Conservation (phyloP, 2,329 filamentous ascomycete genomes). For the Botrytis hyacinthi region DNA sequence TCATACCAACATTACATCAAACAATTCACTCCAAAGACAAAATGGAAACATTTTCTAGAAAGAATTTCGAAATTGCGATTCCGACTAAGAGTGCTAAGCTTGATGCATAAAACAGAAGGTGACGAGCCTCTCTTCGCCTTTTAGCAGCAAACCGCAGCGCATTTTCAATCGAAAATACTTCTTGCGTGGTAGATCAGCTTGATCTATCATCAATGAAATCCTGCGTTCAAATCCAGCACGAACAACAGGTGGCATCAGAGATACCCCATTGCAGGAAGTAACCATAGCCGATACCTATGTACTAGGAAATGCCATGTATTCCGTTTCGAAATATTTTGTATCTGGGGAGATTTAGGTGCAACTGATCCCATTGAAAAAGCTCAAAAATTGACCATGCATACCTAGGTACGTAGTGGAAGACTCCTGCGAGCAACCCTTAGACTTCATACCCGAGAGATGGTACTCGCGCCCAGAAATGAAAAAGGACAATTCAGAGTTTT, state of each 20-base stretch:
- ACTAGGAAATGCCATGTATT: constrained; percentile 22
- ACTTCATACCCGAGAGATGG: constrained; percentile 39
- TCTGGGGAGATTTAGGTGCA: constrained; percentile 22
- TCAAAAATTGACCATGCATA: background rate
- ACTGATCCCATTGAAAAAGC: background rate
- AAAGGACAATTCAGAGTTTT: constrained; percentile 31
- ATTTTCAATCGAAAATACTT: background rate
- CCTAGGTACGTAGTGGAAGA: background rate
- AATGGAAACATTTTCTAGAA: background rate
- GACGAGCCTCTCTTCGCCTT: too few species aligned
- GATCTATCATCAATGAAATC: constrained; percentile 25
- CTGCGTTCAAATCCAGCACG: constrained; percentile 24
- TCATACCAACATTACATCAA: too few species aligned
- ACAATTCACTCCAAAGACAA: background rate
- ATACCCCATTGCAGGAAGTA: constrained; percentile 40
- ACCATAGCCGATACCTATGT: constrained; percentile 21
- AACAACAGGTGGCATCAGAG: constrained; percentile 33
- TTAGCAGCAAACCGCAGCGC: too few species aligned
- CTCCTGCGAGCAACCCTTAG: background rate
- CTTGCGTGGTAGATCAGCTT: constrained; percentile 11
- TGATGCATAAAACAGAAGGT: background rate
- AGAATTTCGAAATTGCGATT: background rate
- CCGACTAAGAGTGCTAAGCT: background rate
- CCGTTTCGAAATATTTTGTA: constrained; percentile 12
- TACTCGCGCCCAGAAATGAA: constrained; percentile 28